Base-by-base conservation (phyloP, 306 rosid genomes). In the Trichosanthes truncata region DNA sequence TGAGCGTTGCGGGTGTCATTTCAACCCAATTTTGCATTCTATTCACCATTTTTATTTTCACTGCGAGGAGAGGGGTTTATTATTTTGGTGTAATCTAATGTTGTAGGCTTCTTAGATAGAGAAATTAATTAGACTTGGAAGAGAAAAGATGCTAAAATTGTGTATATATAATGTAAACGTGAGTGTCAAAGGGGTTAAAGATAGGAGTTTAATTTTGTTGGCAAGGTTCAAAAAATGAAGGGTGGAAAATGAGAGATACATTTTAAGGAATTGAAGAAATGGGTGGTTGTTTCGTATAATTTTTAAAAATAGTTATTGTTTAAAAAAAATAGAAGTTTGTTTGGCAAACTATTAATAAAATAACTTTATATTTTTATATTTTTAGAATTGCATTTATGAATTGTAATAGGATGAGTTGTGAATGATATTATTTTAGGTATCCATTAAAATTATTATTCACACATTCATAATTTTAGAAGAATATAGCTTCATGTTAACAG, bases 1-100 rank as follows among this genome's bases (percentile, higher is more conserved):
- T 49, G 52, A 86, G 48, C 3, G 81, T 76, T 25, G 88, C 61
- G 0, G 96, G 97, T 61, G 91, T 91, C 36, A 86, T 86, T 80
- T 90, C 97, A 35, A 82, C 87, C 83, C 82, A 86, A 11, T 51
- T 83, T 25, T 82, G 83, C 69, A 81, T 81, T 77, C 33, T 3
- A 51, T 78, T 87, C 81, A 79, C 74, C 51, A 26, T 46, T 73
- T 66, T 8, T 38, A 36, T 7, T 38, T 6, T 36, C 6, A 10
- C 33, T 59, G 11, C 0, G 5, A 2, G 11, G 62, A 21, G 63
- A 21, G 23, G 14, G 25, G 7, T 12, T 25, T 59, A 25, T 25
- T 23, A 11, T 0, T 59, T 59, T 25, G 5, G 66, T 13, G n/a
- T n/a, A n/a, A n/a, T n/a, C n/a, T n/a, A n/a, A 29, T 29, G 33